Conservation (phyloP, 2,329 filamentous ascomycete genomes). For the Botrytis deweyae region DNA sequence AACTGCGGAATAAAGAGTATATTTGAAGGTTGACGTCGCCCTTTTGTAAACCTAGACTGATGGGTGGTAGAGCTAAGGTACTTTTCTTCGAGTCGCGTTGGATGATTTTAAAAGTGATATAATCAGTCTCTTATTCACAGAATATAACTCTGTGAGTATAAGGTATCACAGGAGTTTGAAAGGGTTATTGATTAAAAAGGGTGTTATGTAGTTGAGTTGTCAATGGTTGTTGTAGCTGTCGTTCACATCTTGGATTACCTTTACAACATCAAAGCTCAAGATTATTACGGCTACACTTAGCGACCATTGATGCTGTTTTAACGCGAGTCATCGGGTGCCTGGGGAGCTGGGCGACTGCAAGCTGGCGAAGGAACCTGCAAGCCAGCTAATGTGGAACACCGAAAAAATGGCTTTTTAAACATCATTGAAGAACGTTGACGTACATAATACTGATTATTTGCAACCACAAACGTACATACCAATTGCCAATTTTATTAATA, state of each 20-base stretch:
- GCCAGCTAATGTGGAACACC: not conserved
- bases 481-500: not conserved
- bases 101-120: not conserved
- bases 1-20: constrained; percentile 27
- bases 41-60: constrained; percentile 31
- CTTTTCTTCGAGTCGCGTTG: constrained; percentile 10
- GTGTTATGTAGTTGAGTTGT: constrained; percentile 14
- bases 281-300: constrained; percentile 16
- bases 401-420: not conserved
- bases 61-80: not conserved
- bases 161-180: not conserved
- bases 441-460: not conserved
- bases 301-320: constrained; percentile 6
- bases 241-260: constrained; percentile 18
- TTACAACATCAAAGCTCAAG: constrained; percentile 22
- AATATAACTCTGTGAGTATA: not conserved
- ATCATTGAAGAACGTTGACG: not conserved
- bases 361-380: constrained; percentile 1
- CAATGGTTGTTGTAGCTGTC: constrained; percentile 18
- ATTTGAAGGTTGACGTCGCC: constrained; percentile 32
- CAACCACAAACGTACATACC: not conserved
- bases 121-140: not conserved
- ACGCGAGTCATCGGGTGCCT: constrained; percentile 24
- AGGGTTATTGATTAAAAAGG: constrained; percentile 9
- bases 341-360: constrained; percentile 17